Percentiles rank a stretch among this genome's conserved stretches.
phyloP scores from a whole-genome alignment of 352 stramenopile genomes.

The Phytophthora pini region DNA sequence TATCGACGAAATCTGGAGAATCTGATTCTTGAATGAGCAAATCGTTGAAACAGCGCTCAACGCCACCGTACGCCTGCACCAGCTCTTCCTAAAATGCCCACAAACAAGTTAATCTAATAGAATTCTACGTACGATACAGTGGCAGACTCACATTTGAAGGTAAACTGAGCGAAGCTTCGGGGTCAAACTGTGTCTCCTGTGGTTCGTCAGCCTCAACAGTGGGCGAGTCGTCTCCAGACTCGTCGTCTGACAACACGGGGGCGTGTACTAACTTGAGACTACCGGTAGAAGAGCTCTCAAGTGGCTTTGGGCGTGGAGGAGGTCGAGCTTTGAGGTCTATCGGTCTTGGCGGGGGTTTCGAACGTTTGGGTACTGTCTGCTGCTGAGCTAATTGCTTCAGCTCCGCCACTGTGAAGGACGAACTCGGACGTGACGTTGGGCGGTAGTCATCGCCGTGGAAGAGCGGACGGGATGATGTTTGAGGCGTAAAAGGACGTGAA shows the following conservation, averaged over 20 bases:
- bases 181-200: conserved; percentile 31
- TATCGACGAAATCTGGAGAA: background rate
- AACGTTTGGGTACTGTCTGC: conserved; percentile 7
- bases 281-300: conserved; percentile 7
- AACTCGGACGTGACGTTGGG: conserved; percentile 68
- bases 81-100: conserved; percentile 38
- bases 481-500: conserved; percentile 79
- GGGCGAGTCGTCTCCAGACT: conserved; percentile 13
- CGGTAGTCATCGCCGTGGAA: conserved; percentile 86
- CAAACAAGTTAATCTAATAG: conserved; percentile 1
- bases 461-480: conserved; percentile 57
- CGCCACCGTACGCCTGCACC: conserved; percentile 19
- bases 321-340: conserved; percentile 18
- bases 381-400: conserved; percentile 47
- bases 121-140: background rate
- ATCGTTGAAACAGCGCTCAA: conserved; percentile 38
- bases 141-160: conserved; percentile 45
- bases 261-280: conserved; percentile 58
- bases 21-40: conserved; percentile 16
- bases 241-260: conserved; percentile 33
- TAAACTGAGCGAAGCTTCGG: conserved; percentile 58
- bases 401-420: conserved; percentile 62
- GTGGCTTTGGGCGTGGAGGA: background rate
- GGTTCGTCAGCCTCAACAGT: background rate
- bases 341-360: conserved; percentile 25